phyloP scores from a whole-genome alignment of 495 filamentous ascomycete genomes.

The Hypoxylon perforatum region DNA sequence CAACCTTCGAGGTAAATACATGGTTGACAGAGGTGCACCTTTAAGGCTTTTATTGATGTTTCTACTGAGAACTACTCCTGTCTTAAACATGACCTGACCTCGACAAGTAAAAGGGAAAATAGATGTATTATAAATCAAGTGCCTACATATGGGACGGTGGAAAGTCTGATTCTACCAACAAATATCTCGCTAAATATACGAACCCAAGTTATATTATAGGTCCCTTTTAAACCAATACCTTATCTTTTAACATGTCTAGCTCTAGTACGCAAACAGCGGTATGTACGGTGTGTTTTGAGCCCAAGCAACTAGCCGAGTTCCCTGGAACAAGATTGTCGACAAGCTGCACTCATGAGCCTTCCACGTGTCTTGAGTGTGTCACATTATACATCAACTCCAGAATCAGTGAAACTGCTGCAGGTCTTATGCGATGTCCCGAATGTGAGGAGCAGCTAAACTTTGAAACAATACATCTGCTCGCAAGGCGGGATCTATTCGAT shows the following conservation, averaged over 20 bases:
- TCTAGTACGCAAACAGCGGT: constrained; percentile 11
- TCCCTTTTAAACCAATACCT: too few relatives aligned
- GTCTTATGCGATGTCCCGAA: constrained; percentile 47
- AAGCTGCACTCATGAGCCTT: constrained; percentile 41
- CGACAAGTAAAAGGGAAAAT: too few relatives aligned
- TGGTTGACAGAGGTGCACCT: too few relatives aligned
- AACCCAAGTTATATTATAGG: too few relatives aligned
- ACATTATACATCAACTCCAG: constrained; percentile 39
- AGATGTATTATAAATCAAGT: too few relatives aligned
- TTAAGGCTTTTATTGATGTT: too few relatives aligned
- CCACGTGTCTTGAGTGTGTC: constrained; percentile 45
- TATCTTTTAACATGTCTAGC: neutral
- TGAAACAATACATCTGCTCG: constrained; percentile 42
- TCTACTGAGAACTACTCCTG: too few relatives aligned
- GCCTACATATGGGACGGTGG: too few relatives aligned
- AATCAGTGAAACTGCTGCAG: constrained; percentile 33
- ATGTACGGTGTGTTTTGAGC: constrained; percentile 48
- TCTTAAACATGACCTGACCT: too few relatives aligned
- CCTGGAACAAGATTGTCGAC: constrained; percentile 33
- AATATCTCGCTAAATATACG: too few relatives aligned
- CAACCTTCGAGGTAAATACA: too few relatives aligned
- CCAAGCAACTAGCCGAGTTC: constrained; percentile 36
- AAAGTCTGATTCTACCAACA: too few relatives aligned
- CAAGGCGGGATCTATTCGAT: constrained; percentile 35
- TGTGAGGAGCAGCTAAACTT: constrained; percentile 40